phyloP scores from a whole-genome alignment of 2,329 filamentous ascomycete genomes.

The Scytalidium sp. region DNA sequence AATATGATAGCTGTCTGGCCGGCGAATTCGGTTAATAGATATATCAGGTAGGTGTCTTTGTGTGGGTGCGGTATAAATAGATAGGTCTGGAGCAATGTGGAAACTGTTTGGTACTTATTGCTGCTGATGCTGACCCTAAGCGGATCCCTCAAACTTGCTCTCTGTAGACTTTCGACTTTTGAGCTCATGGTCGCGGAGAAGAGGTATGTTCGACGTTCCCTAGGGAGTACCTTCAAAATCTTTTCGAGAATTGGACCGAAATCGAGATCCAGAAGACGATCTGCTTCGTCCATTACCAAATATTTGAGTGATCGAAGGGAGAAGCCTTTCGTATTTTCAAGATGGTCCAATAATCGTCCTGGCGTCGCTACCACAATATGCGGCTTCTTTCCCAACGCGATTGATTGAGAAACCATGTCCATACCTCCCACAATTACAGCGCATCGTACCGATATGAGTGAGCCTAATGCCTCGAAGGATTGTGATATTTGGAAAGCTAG shows the following conservation, averaged over 20 bases:
- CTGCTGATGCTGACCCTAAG: slow-evolving; percentile 77
- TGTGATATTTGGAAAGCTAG: slow-evolving; percentile 88
- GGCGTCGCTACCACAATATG: slow-evolving; percentile 93
- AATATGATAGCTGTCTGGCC: slow-evolving; percentile 91
- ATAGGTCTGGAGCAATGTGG: slow-evolving; percentile 82
- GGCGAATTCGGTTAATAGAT: slow-evolving; percentile 79
- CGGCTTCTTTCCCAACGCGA: slow-evolving; percentile 92
- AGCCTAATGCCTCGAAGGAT: slow-evolving; percentile 82
- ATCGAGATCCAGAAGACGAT: slow-evolving; percentile 87
- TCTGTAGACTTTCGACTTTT: slow-evolving; percentile 89
- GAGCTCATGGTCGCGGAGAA: slow-evolving; percentile 94
- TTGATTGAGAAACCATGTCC: slow-evolving; percentile 90
- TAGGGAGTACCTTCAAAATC: slow-evolving; percentile 83
- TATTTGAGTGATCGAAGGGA: slow-evolving; percentile 79
- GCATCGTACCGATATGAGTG: slow-evolving; percentile 82
- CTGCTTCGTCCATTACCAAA: slow-evolving; percentile 93
- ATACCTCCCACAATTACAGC: slow-evolving; percentile 88
- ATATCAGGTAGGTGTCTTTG: slow-evolving; percentile 89
- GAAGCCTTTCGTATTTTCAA: slow-evolving; percentile 97
- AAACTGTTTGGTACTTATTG: slow-evolving; percentile 87
- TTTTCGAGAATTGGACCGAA: slow-evolving; percentile 93
- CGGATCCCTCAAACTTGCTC: slow-evolving; percentile 83
- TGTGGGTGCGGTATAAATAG: slow-evolving; percentile 80
- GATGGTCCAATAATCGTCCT: slow-evolving; percentile 82
- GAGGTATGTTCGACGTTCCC: slow-evolving; percentile 76